phyloP scores from a whole-genome alignment of 345 rosid species.

The Luvunga scandens region DNA sequence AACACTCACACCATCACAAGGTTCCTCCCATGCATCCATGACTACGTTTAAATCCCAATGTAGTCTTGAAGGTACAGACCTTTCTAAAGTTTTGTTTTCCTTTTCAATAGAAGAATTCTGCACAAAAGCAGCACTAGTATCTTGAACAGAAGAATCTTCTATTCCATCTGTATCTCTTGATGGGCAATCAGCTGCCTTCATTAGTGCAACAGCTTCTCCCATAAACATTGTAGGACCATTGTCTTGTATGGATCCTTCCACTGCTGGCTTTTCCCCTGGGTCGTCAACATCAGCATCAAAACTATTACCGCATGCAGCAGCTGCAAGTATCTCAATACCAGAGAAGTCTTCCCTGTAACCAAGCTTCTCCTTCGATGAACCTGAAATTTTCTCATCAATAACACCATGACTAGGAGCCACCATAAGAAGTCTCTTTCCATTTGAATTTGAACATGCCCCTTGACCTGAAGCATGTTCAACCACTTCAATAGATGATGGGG shows the following conservation, averaged over 20 bases:
- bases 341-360: constrained; percentile 46
- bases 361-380: constrained; percentile 13
- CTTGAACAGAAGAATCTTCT: constrained; percentile 24
- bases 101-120: constrained; percentile 13
- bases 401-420: constrained; percentile 10
- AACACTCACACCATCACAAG: constrained; percentile 28
- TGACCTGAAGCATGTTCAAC: constrained; percentile 17
- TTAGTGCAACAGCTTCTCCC: constrained; percentile 18
- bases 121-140: constrained; percentile 7
- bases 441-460: constrained; percentile 1
- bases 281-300: constrained; percentile 25
- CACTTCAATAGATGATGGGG: constrained; percentile 17
- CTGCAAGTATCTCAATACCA: constrained; percentile 59
- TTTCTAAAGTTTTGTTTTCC: constrained; percentile 12
- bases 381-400: constrained; percentile 14
- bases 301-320: constrained; percentile 43
- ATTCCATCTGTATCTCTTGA: constrained; percentile 19
- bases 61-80: constrained; percentile 22
- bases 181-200: constrained; percentile 16
- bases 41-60: constrained; percentile 52
- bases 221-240: constrained; percentile 9
- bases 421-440: background rate
- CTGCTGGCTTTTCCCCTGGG: constrained; percentile 7
- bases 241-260: constrained; percentile 12
- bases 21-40: constrained; percentile 50